These are phyloP conservation scores for Colletotrichum navitas DNA, from an alignment of 2,329 filamentous ascomycete species.

Conservation along the genomic window DNA sequence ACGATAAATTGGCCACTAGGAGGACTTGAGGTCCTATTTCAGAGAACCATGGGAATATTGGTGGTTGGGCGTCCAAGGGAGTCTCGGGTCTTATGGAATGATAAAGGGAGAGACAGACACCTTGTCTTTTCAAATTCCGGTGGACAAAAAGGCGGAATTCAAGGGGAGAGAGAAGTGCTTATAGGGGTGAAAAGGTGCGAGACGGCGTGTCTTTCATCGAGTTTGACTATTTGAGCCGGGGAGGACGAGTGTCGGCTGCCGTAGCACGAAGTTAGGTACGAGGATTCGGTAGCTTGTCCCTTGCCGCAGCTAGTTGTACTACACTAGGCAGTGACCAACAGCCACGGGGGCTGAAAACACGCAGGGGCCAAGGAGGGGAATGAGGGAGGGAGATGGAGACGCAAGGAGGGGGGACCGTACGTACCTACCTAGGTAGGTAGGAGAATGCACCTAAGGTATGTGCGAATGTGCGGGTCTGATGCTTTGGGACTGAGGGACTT, in stretches of 20 bases:
- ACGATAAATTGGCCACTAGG: neutral
- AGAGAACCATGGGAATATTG: slow-evolving; percentile 23
- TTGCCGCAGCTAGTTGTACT: slow-evolving; percentile 1
- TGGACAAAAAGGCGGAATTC: slow-evolving; percentile 4
- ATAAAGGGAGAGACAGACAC: slow-evolving; percentile 35
- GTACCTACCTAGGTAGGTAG: too few relatives aligned
- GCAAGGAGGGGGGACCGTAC: slow-evolving; percentile 1
- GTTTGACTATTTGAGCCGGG: slow-evolving; percentile 7
- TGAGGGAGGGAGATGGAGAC: slow-evolving; percentile 24
- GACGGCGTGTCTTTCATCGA: slow-evolving; percentile 18
- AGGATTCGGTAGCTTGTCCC: neutral
- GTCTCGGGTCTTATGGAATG: slow-evolving; percentile 30
- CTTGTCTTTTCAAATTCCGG: slow-evolving; percentile 31
- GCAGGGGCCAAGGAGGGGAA: slow-evolving; percentile 30
- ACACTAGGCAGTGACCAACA: slow-evolving; percentile 4
- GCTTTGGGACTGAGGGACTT: neutral
- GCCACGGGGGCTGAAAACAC: slow-evolving; percentile 38
- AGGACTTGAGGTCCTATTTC: slow-evolving; percentile 34
- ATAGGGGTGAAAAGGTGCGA: slow-evolving; percentile 18
- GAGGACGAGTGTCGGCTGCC: slow-evolving; percentile 20
- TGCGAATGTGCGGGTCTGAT: neutral
- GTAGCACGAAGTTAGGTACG: neutral
- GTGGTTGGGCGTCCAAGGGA: slow-evolving; percentile 23
- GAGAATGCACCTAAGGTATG: neutral
- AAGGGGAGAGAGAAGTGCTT: slow-evolving; percentile 11